Evolutionary conservation across 805 yeast species (phyloP).

Genomic region (Teunomyces tritomae): DNA sequence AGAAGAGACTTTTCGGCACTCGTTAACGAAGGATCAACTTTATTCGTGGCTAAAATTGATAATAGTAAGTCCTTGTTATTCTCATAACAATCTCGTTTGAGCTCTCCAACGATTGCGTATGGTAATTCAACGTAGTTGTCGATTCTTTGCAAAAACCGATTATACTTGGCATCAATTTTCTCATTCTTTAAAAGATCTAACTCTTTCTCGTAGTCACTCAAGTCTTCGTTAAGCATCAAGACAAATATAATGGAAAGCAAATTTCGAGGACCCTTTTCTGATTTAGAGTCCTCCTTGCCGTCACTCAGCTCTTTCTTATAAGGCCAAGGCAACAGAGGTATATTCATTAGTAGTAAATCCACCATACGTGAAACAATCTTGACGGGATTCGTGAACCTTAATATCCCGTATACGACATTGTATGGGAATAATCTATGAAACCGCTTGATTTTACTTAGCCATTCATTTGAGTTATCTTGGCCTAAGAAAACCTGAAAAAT

Average conservation of each 20-base stretch:
- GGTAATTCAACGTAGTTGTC: slow-evolving; percentile 20
- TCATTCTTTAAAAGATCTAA: slow-evolving; percentile 45
- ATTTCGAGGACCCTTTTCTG: slow-evolving; percentile 21
- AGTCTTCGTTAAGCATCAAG: slow-evolving; percentile 71
- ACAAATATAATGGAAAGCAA: slow-evolving; percentile 73
- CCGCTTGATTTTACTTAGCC: slow-evolving; percentile 65
- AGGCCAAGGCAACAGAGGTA: slow-evolving; percentile 28
- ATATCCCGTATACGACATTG: slow-evolving; percentile 66
- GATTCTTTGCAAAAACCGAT: slow-evolving; percentile 26
- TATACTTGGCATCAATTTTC: slow-evolving; percentile 26
- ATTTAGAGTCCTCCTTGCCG: slow-evolving; percentile 5
- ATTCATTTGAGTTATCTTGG: slow-evolving; percentile 75
- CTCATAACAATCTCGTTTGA: slow-evolving; percentile 15
- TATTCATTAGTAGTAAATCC: slow-evolving; percentile 66
- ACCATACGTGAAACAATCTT: slow-evolving; percentile 74
- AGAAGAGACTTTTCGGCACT: neutral
- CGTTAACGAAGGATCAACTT: slow-evolving; percentile 19
- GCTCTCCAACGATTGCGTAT: slow-evolving; percentile 10
- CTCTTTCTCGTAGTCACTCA: slow-evolving; percentile 57
- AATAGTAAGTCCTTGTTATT: slow-evolving; percentile 20
- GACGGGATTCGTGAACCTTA: slow-evolving; percentile 85
- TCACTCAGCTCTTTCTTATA: slow-evolving; percentile 16
- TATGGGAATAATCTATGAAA: slow-evolving; percentile 83
- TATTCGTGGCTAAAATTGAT: slow-evolving; percentile 20
- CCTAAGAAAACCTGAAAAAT: slow-evolving; percentile 78